Percentiles rank a stretch among this genome's conserved stretches.
These are phyloP conservation scores for Scheffersomyces lignicola DNA, from an alignment of 1,139 yeast species.

Conservation along the genomic window DNA sequence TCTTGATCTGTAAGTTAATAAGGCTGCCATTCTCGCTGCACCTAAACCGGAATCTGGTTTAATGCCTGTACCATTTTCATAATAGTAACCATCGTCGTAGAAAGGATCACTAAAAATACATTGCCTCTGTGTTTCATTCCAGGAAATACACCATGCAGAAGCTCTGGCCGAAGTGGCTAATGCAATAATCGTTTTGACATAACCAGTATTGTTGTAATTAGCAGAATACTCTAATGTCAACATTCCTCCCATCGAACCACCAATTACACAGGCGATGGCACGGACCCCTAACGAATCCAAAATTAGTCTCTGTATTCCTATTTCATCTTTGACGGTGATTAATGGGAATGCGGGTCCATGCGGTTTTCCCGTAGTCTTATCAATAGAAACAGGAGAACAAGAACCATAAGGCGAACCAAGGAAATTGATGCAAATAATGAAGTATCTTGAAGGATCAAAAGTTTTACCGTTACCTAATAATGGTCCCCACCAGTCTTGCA, in stretches of 20 bases:
- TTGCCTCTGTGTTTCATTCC: conserved; percentile 99
- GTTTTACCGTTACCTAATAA: conserved; percentile 82
- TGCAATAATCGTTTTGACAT: conserved; percentile 73
- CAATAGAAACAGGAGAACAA: conserved; percentile 82
- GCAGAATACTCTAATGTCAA: conserved; percentile 78
- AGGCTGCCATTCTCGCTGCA: conserved; percentile 97
- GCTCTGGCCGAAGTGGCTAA: conserved; percentile 93
- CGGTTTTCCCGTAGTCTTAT: conserved; percentile 67
- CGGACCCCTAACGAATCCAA: conserved; percentile 74
- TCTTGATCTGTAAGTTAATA: conserved; percentile 87
- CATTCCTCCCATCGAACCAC: conserved; percentile 99
- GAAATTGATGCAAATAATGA: conserved; percentile 83
- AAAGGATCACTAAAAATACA: conserved; percentile 93
- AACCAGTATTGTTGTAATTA: conserved; percentile 68
- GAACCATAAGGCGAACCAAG: conserved; percentile 97
- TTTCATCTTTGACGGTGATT: conserved; percentile 89
- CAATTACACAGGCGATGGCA: conserved; percentile 80
- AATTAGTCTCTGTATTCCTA: conserved; percentile 72
- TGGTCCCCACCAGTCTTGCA: conserved; percentile 99
- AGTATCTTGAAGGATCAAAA: conserved; percentile 85
- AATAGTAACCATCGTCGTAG: conserved; percentile 83
- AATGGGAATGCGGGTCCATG: conserved; percentile 96
- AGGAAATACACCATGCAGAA: conserved; percentile 97
- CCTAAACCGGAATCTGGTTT: conserved; percentile 87
- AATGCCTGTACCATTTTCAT: conserved; percentile 52